These are phyloP conservation scores for Rhodotorula paludigena DNA, from an alignment of 768 basidiomycete genomes.

Conservation along the genomic window DNA sequence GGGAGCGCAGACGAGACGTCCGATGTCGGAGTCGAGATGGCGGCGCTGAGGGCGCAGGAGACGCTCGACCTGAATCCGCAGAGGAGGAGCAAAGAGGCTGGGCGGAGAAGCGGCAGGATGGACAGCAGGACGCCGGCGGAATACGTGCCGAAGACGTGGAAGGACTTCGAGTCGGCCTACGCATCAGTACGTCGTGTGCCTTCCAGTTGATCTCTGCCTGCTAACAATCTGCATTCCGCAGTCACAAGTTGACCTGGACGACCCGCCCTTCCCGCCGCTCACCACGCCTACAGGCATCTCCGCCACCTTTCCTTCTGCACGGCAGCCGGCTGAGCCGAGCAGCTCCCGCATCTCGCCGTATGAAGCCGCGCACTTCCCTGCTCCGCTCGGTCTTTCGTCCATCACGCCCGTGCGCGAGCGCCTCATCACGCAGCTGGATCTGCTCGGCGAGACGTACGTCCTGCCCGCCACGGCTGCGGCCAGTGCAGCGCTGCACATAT, in stretches of 20 bases:
- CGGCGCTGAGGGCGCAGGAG: not conserved
- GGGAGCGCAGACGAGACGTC: too few relatives aligned
- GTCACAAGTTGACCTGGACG: constrained; percentile 24
- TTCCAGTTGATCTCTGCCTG: too few relatives aligned
- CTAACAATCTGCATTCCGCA: too few relatives aligned
- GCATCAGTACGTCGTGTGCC: constrained; percentile 15
- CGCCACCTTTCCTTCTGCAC: not conserved
- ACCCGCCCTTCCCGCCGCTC: constrained; percentile 13
- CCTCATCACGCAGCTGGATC: constrained; percentile 19
- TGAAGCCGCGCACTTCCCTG: constrained; percentile 21
- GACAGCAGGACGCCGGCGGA: constrained; percentile 1
- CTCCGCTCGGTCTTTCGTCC: constrained; percentile 13
- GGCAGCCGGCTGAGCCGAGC: not conserved
- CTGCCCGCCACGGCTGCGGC: not conserved
- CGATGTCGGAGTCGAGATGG: too few relatives aligned
- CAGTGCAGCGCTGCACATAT: not conserved
- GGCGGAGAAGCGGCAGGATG: not conserved
- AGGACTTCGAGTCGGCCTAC: constrained; percentile 9
- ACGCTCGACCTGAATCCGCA: not conserved
- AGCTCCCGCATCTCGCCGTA: constrained; percentile 2
- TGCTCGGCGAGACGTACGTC: constrained; percentile 17
- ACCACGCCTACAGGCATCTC: not conserved
- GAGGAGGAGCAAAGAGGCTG: not conserved
- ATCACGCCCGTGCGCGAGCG: constrained; percentile 16
- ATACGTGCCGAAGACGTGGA: constrained; percentile 14